Base-by-base conservation (phyloP, 768 basidiomycete genomes). In the Phanerochaete sordida region DNA sequence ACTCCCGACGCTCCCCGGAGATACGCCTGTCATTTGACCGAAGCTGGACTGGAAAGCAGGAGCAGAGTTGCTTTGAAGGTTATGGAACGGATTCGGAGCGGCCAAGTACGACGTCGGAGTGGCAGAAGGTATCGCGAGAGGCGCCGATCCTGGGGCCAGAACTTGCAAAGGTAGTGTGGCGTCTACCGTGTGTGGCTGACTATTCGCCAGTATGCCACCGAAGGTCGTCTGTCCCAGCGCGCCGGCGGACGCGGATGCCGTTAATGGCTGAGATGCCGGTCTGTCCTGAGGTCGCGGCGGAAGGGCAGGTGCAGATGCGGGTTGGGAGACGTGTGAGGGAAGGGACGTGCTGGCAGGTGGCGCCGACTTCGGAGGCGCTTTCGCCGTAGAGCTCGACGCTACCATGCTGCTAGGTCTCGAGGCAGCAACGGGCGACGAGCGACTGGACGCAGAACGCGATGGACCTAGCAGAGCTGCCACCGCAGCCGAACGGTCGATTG, bases 381-480 rank as follows among this genome's bases (percentile, higher is more conserved):
- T n/a, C n/a, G n/a, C n/a, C n/a, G 63, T 13, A 35, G 33, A 35
- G 33, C 33, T 13, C 13, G 33, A 35, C 33, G 6, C n/a, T n/a
- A n/a, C n/a, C n/a, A n/a, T 35, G 33, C 13, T 13, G 6, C 33
- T 35, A 13, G 33, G 33, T 35, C 33, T 35, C 1, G 65, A 52
- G 2, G 61, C 48, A 1, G 60, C 55, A 9, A 55, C n/a, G 2
- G 65, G 67, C 0, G 66, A 60, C 15, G 64, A 37, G 24, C 62
- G 53, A 46, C 60, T 65, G 1, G 68, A 30, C 13, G 66, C 64
- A 24, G 74, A 72, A 15, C 70, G 62, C 27, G 74, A 69, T 1
- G 72, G 71, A 0, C 71, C 72, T 6, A 74, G 66, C 28, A 72
- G 60, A 9, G 72, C 62, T 0, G 69, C 64, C 24, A 71, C 72